These are phyloP conservation scores for Brassica juncea DNA, from an alignment of 345 rosid species.

Conservation along the genomic window DNA sequence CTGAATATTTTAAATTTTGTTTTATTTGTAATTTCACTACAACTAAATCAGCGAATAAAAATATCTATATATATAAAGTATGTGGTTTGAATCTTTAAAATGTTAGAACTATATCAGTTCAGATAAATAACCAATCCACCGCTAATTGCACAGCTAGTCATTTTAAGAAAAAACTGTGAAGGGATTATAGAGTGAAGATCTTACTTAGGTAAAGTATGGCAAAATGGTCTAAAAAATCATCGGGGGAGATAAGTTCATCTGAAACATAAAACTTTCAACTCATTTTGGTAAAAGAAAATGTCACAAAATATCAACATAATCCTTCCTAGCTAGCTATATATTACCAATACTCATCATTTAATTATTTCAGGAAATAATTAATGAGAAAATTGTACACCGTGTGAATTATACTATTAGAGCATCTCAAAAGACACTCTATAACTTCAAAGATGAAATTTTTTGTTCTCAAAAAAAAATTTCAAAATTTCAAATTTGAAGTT, in stretches of 20 bases:
- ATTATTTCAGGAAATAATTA: not conserved
- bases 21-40: not conserved
- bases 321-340: not conserved
- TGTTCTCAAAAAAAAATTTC: too few species aligned
- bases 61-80: too few species aligned
- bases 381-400: constrained; percentile 15
- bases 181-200: not conserved
- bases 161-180: not conserved
- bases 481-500: too few species aligned
- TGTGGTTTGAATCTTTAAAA: not conserved
- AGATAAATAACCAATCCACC: not conserved
- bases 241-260: too few species aligned
- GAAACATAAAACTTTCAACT: too few species aligned
- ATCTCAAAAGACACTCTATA: too few species aligned
- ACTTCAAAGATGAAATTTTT: too few species aligned
- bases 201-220: not conserved
- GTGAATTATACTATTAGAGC: constrained; percentile 3
- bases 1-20: not conserved
- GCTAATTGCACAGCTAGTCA: not conserved
- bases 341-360: not conserved
- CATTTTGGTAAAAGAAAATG: too few species aligned
- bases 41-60: not conserved
- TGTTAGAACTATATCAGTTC: not conserved
- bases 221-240: not conserved
- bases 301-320: too few species aligned